A percentile compares a stretch with the other conserved stretches of the same genome.
phyloP scores from a whole-genome alignment of 2,329 filamentous ascomycete genomes.

The Escovopsis sp. region DNA sequence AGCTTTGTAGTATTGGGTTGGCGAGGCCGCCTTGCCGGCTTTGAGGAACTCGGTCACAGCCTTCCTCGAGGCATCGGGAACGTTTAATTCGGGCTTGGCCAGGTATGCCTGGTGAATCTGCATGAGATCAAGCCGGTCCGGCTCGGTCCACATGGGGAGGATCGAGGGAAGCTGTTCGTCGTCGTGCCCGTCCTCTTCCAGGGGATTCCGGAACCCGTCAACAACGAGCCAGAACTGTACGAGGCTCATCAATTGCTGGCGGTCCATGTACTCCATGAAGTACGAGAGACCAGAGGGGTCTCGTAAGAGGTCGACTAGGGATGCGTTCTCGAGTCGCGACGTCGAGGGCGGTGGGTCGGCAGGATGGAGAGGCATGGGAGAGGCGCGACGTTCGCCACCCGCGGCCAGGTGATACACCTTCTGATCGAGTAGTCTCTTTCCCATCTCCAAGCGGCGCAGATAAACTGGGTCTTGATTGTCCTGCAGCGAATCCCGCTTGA shows the following conservation, averaged over 20 bases:
- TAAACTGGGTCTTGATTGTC: conserved; percentile 77
- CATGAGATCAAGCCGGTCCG: conserved; percentile 74
- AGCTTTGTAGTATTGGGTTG: conserved; percentile 70
- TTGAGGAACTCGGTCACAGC: conserved; percentile 65
- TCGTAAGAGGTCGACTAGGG: conserved; percentile 72
- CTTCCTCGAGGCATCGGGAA: conserved; percentile 52
- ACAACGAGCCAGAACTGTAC: conserved; percentile 99
- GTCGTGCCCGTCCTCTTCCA: conserved; percentile 58
- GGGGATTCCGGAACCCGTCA: conserved; percentile 84
- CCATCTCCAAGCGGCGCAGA: conserved; percentile 77
- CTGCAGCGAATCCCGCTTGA: conserved; percentile 68
- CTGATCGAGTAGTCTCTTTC: conserved; percentile 79
- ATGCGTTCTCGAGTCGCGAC: conserved; percentile 59
- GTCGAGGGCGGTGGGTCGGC: conserved; percentile 17
- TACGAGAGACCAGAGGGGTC: conserved; percentile 86
- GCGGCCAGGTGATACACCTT: conserved; percentile 69
- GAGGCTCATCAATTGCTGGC: conserved; percentile 68
- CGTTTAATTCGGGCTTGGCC: conserved; percentile 64
- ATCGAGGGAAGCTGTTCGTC: conserved; percentile 46
- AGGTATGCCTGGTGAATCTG: conserved; percentile 89
- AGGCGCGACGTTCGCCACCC: conserved; percentile 36
- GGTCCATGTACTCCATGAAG: conserved; percentile 99
- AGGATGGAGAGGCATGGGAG: conserved; percentile 11
- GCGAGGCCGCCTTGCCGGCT: conserved; percentile 60
- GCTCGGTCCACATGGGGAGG: conserved; percentile 59